Conservation (phyloP, 768 basidiomycete genomes). For the Xanthoconium purpureum region DNA sequence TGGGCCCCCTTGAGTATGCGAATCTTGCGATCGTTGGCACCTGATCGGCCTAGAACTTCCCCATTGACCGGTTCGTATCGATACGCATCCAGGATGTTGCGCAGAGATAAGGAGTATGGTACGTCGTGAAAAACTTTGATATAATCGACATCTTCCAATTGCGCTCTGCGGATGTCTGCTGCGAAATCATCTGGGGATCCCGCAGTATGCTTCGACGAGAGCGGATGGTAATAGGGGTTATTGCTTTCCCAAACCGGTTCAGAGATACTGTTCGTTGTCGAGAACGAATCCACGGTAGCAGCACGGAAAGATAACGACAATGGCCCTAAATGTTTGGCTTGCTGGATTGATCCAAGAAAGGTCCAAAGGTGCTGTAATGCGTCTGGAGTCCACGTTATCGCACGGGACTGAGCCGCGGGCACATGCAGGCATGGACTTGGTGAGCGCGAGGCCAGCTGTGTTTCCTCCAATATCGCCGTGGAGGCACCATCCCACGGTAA, state of each 20-base stretch:
- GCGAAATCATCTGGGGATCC: conserved; percentile 8
- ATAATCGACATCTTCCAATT: conserved; percentile 40
- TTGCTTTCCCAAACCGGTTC: conserved; percentile 26
- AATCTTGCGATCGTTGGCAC: conserved; percentile 35
- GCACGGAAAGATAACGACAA: conserved; percentile 50
- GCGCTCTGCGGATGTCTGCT: conserved; percentile 15
- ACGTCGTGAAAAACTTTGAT: conserved; percentile 63
- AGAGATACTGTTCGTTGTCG: conserved; percentile 11
- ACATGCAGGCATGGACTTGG: conserved; percentile 19
- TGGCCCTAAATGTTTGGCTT: conserved; percentile 38
- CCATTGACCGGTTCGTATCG: conserved; percentile 26
- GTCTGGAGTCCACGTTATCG: conserved; percentile 46
- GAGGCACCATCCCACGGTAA: conserved; percentile 49
- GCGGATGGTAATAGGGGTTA: conserved; percentile 19
- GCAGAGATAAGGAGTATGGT: conserved; percentile 43
- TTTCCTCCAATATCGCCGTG: conserved; percentile 38
- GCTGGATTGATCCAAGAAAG: conserved; percentile 43
- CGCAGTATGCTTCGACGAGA: conserved; percentile 9
- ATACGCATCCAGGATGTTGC: conserved; percentile 53
- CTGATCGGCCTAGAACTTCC: conserved; percentile 21
- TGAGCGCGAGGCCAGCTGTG: conserved; percentile 15
- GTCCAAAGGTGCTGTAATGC: conserved; percentile 48
- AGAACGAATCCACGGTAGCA: conserved; percentile 17
- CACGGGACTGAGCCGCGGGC: conserved; percentile 13
- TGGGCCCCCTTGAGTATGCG: conserved; percentile 47